Percentiles rank a stretch among this genome's conserved stretches.
phyloP scores from a whole-genome alignment of 345 rosid genomes.

The Heritiera littoralis region DNA sequence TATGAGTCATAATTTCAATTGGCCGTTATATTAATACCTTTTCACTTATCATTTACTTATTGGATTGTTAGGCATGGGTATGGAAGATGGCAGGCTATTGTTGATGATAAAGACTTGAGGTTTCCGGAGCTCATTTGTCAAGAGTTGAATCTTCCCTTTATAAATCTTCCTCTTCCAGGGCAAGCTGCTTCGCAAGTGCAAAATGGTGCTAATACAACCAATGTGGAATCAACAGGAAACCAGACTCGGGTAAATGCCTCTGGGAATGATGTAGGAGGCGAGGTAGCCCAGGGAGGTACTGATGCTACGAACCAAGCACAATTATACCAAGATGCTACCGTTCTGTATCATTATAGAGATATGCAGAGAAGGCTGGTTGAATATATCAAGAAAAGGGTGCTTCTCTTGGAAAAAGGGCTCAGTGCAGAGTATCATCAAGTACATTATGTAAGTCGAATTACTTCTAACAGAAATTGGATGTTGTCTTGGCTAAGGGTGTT shows the following conservation, averaged over 20 bases:
- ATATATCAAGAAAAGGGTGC: constrained; percentile 93
- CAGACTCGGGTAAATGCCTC: constrained; percentile 50
- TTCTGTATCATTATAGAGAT: constrained; percentile 73
- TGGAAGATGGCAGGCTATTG: constrained; percentile 99
- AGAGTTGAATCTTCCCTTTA: constrained; percentile 76
- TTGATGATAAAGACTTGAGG: constrained; percentile 90
- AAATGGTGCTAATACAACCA: constrained; percentile 53
- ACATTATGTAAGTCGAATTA: constrained; percentile 53
- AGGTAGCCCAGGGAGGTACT: constrained; percentile 50
- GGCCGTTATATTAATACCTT: not conserved
- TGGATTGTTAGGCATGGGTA: constrained; percentile 81
- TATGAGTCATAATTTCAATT: not conserved
- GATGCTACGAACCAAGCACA: constrained; percentile 49
- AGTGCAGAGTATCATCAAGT: constrained; percentile 72
- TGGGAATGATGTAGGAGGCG: constrained; percentile 50
- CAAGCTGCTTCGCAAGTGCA: constrained; percentile 65
- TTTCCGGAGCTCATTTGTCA: constrained; percentile 86
- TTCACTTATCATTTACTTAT: not conserved
- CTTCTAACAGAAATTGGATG: not conserved
- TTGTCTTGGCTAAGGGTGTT: not conserved
- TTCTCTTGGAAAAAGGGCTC: constrained; percentile 87
- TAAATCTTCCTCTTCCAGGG: constrained; percentile 68
- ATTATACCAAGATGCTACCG: constrained; percentile 49
- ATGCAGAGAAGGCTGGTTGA: constrained; percentile 95
- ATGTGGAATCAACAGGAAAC: constrained; percentile 49